These are phyloP conservation scores for Stemphylium lycopersici DNA, from an alignment of 2,329 filamentous ascomycete species.

Conservation along the genomic window DNA sequence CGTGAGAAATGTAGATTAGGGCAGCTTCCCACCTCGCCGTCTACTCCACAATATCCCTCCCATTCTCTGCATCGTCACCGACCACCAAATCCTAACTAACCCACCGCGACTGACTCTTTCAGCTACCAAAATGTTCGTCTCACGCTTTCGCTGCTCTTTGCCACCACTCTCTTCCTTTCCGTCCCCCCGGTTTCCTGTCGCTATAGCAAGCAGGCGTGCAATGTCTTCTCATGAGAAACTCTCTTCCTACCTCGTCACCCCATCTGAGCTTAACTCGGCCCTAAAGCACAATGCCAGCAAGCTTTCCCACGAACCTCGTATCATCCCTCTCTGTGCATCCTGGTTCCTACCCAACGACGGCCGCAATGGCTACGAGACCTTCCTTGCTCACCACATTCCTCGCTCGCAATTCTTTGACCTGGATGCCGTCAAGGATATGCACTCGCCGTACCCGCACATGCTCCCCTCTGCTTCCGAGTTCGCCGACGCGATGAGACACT, in stretches of 20 bases:
- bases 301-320: conserved; percentile 79
- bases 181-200: conserved; percentile 16
- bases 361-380: conserved; percentile 79
- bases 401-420: conserved; percentile 95
- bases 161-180: conserved; percentile 27
- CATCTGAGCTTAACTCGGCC: conserved; percentile 79
- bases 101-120: conserved; percentile 14
- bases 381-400: conserved; percentile 82
- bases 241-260: conserved; percentile 84
- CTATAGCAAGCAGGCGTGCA: conserved; percentile 20
- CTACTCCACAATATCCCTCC: conserved; percentile 11
- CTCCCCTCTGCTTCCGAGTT: conserved; percentile 82
- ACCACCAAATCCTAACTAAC: neutral
- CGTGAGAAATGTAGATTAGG: conserved; percentile 24
- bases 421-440: conserved; percentile 85
- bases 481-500: conserved; percentile 82
- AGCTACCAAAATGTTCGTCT: conserved; percentile 39
- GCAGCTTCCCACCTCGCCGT: conserved; percentile 25
- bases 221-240: conserved; percentile 55
- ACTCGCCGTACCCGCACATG: conserved; percentile 95
- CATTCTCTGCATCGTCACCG: conserved; percentile 10
- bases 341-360: conserved; percentile 97
- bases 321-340: conserved; percentile 87
- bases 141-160: conserved; percentile 34
- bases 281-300: conserved; percentile 82